Base-by-base conservation (phyloP, 768 basidiomycete species). In the Phylloporus sp. region DNA sequence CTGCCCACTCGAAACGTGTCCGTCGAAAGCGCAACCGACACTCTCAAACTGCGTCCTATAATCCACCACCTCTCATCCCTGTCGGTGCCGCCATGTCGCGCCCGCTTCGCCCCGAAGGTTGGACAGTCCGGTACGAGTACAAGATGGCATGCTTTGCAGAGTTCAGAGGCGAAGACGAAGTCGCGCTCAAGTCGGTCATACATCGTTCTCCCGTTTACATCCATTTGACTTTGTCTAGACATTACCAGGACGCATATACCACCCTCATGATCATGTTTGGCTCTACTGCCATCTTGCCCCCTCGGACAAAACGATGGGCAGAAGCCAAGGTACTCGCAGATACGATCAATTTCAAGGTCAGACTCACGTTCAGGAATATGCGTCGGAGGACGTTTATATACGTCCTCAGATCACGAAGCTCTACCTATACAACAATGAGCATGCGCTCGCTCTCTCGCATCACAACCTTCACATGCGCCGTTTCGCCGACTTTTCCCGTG, bases 71-170 rank as follows among this genome's bases (percentile, higher is more conserved):
- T 4, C 56, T 74, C n/a, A 66, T 72, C 18, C 73, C 77, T 4
- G 46, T 76, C 8, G 78, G 74, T 6, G 27, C 55, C 17, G 48
- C 65, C 4, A 53, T 20, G 21, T 65, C 77, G 1, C 79, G 83
- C 15, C 81, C 86, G 1, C 69, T 96, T 5, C 73, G 87, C 23
- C 79, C 85, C 1, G 84, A 90, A 65, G 94, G 94, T 0, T 99
- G 94, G 95, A 90, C 88, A 0, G 92, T 95, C 17, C 74, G 96
- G 24, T 97, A 97, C 60, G 94, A 97, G 62, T 98, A 92, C 74
- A 99, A 98, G 69, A 88, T 94, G 78, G 96, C 87, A 0, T 86
- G 87, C 56, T 98, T 97, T 65, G 92, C 95, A 0, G 95, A 99
- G 66, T 92, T 97, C 60, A 71, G 94, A 48, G 82, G 89, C 11